Evolutionary conservation across 2,329 filamentous ascomycete species (phyloP).

Genomic region (Neonectria magnoliae): DNA sequence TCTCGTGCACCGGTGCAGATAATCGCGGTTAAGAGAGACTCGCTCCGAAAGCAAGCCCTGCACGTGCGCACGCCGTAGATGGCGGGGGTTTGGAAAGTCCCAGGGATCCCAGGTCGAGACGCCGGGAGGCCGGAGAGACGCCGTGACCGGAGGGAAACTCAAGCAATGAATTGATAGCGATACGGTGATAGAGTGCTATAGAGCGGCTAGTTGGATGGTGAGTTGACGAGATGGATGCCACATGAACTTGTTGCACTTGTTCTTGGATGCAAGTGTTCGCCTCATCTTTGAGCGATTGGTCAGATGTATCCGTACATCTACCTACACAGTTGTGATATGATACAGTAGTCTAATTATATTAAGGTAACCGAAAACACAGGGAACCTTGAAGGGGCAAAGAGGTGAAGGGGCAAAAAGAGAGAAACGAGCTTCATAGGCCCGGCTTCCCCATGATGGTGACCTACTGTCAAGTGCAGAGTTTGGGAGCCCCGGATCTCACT

Average conservation of each 20-base stretch:
- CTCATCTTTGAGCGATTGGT: background rate
- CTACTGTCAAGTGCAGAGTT: background rate
- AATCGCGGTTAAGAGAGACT: slow-evolving; percentile 15
- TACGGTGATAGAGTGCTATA: slow-evolving; percentile 3
- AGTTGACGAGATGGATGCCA: background rate
- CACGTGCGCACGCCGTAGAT: background rate
- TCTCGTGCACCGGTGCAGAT: slow-evolving; percentile 30
- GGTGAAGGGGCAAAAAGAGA: slow-evolving; percentile 4
- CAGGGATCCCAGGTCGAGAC: slow-evolving; percentile 12
- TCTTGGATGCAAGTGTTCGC: background rate
- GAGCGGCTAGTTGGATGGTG: background rate
- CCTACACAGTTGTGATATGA: background rate
- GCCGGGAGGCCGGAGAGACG: slow-evolving; percentile 37
- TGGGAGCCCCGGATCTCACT: slow-evolving; percentile 19
- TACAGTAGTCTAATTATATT: background rate
- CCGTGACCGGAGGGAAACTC: slow-evolving; percentile 15
- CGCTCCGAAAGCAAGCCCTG: background rate
- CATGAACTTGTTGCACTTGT: background rate
- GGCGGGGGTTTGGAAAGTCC: slow-evolving; percentile 13
- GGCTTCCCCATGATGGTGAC: slow-evolving; percentile 9
- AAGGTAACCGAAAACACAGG: background rate
- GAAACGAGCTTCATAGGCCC: slow-evolving; percentile 14
- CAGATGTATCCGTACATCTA: background rate
- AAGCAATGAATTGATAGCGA: background rate
- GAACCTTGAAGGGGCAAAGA: background rate